Percentiles rank a stretch among this genome's conserved stretches.
These are phyloP conservation scores for Hypsizygus ulmarius DNA, from an alignment of 1,284 basidiomycete species.

Conservation along the genomic window DNA sequence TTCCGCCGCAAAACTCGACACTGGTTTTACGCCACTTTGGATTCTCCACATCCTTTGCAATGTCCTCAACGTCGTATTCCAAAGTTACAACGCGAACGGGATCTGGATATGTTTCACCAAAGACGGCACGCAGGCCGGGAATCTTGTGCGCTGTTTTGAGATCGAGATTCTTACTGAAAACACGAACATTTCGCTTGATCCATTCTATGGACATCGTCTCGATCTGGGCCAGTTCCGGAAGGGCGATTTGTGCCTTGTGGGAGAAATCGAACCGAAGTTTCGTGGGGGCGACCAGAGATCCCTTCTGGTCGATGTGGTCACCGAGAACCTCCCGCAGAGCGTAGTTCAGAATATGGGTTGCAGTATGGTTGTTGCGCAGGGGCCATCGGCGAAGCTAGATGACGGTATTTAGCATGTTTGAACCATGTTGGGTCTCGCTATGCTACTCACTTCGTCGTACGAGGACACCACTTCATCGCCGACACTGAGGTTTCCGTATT, in stretches of 20 bases:
- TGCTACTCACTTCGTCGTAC: conserved; percentile 55
- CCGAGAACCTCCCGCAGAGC: conserved; percentile 90
- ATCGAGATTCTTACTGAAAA: conserved; percentile 85
- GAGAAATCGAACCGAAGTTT: conserved; percentile 99
- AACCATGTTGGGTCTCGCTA: conserved; percentile 32
- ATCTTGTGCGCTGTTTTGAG: conserved; percentile 86
- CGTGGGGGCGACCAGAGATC: conserved; percentile 92
- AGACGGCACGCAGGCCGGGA: conserved; percentile 92
- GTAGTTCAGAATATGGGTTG: conserved; percentile 97
- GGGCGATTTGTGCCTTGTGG: conserved; percentile 84
- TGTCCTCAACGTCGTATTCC: conserved; percentile 85
- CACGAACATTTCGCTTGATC: conserved; percentile 87
- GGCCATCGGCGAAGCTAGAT: conserved; percentile 87
- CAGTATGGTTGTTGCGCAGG: conserved; percentile 96
- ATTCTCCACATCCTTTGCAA: conserved; percentile 82
- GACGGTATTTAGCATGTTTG: conserved; percentile 12
- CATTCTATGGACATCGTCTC: conserved; percentile 85
- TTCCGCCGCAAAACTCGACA: conserved; percentile 98
- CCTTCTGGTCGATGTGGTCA: conserved; percentile 97
- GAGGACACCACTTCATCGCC: conserved; percentile 52
- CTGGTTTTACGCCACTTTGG: conserved; percentile 89
- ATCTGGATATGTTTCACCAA: conserved; percentile 97
- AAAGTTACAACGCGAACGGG: conserved; percentile 94
- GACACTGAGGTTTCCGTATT: conserved; percentile 47
- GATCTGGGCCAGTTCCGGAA: conserved; percentile 79